phyloP scores from a whole-genome alignment of 1,139 yeast genomes.

The Candida sp. region DNA sequence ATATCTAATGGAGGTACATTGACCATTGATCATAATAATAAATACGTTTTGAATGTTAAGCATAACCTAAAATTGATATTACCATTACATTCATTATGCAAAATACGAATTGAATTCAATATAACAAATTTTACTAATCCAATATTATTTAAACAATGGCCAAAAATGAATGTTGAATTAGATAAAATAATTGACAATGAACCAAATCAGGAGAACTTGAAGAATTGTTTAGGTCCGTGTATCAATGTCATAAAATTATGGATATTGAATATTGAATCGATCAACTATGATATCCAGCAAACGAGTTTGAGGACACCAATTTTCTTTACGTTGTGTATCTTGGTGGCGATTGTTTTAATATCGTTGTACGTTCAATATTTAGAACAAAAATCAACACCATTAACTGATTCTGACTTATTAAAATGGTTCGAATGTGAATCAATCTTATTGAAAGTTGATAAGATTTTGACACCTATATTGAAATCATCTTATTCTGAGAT shows the following conservation, averaged over 20 bases:
- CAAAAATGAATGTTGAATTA: constrained; percentile 53
- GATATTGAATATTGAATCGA: constrained; percentile 64
- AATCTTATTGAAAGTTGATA: constrained; percentile 54
- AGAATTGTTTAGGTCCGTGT: constrained; percentile 56
- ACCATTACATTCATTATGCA: constrained; percentile 62
- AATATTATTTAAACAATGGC: constrained; percentile 65
- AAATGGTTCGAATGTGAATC: constrained; percentile 51
- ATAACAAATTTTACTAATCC: constrained; percentile 54
- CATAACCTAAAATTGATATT: constrained; percentile 61
- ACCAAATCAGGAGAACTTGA: constrained; percentile 52
- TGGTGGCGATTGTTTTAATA: constrained; percentile 55
- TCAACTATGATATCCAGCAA: constrained; percentile 53
- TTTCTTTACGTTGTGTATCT: constrained; percentile 65
- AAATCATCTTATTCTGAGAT: constrained; percentile 49
- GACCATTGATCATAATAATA: constrained; percentile 48
- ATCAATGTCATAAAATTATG: constrained; percentile 62
- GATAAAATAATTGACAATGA: constrained; percentile 26
- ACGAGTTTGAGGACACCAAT: constrained; percentile 72
- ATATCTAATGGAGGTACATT: constrained; percentile 60
- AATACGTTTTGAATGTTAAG: constrained; percentile 45
- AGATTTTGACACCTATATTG: constrained; percentile 27
- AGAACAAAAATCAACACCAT: constrained; percentile 30
- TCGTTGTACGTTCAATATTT: constrained; percentile 58
- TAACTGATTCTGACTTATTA: constrained; percentile 43
- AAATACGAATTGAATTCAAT: constrained; percentile 57